These are phyloP conservation scores for Cunninghamia lanceolata DNA, from an alignment of 75 land plant genomes.

Conservation along the genomic window DNA sequence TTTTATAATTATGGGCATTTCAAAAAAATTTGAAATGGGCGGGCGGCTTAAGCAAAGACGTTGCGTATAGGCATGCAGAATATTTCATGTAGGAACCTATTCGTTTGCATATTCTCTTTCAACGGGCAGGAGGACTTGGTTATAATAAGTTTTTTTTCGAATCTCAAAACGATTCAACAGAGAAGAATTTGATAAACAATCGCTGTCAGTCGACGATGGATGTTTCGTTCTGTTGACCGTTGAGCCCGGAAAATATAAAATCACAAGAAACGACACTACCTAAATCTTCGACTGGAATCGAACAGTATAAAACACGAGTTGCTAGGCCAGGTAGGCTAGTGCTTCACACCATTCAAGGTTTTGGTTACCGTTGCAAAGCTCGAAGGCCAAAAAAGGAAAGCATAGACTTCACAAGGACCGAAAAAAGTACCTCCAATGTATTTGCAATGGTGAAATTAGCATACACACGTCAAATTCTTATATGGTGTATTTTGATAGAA, in stretches of 20 bases:
- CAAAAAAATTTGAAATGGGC: constrained; percentile 9
- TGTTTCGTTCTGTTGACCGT: neutral
- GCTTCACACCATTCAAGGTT: too few species aligned
- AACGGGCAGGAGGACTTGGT: neutral
- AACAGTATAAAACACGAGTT: neutral
- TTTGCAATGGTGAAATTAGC: too few species aligned
- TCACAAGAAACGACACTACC: neutral
- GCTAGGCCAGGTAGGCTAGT: too few species aligned
- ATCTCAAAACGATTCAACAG: neutral
- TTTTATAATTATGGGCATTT: neutral
- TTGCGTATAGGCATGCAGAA: neutral
- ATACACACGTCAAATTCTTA: too few species aligned
- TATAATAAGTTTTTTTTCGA: neutral
- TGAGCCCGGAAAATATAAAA: neutral
- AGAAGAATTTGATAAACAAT: too few species aligned
- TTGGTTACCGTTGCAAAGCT: too few species aligned
- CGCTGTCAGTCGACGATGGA: too few species aligned
- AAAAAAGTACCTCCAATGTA: too few species aligned
- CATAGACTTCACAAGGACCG: too few species aligned
- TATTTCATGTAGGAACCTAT: neutral
- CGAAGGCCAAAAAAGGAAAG: too few species aligned
- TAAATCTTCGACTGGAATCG: neutral
- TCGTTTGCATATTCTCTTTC: neutral
- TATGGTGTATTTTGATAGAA: too few species aligned
- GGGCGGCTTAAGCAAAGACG: neutral